Evolutionary conservation across 78 protist genomes (phyloP).

Genomic region (Tieghemostelium lacteum): DNA sequence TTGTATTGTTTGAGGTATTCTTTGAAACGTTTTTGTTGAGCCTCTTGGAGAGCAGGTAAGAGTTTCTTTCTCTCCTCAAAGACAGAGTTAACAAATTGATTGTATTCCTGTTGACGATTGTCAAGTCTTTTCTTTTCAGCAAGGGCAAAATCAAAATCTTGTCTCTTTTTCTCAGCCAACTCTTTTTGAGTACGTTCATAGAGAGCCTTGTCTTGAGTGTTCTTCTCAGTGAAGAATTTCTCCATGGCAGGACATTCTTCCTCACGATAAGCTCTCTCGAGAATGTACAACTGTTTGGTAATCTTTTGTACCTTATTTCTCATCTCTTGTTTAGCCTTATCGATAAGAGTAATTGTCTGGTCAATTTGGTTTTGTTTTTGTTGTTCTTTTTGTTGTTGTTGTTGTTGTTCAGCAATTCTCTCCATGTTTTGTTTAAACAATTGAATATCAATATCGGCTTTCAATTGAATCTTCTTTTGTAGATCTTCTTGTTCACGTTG

Average conservation of each 20-base stretch:
- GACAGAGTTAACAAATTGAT: not conserved
- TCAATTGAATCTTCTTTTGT: slow-evolving; percentile 12
- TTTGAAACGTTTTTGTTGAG: slow-evolving; percentile 42
- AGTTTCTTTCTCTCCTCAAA: slow-evolving; percentile 42
- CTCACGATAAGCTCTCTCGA: slow-evolving; percentile 78
- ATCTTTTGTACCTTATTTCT: slow-evolving; percentile 35
- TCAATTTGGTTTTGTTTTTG: slow-evolving; percentile 4
- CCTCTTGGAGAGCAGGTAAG: slow-evolving; percentile 40
- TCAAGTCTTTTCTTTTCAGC: slow-evolving; percentile 54
- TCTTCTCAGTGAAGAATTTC: slow-evolving; percentile 13
- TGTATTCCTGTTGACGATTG: slow-evolving; percentile 19
- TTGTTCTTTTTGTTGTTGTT: not conserved
- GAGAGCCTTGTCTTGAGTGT: slow-evolving; percentile 46
- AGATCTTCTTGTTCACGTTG: slow-evolving; percentile 58
- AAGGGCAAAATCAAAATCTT: not conserved
- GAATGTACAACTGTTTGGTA: slow-evolving; percentile 56
- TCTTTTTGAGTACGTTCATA: slow-evolving; percentile 49
- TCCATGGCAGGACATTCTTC: slow-evolving; percentile 76
- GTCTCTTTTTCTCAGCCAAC: slow-evolving; percentile 7
- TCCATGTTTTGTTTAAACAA: slow-evolving; percentile 17
- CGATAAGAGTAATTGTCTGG: slow-evolving; percentile 61
- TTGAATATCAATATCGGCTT: slow-evolving; percentile 35
- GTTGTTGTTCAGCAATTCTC: slow-evolving; percentile 30
- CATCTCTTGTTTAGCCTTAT: slow-evolving; percentile 74
- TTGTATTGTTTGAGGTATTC: slow-evolving; percentile 27